Evolutionary conservation across 352 stramenopile genomes (phyloP).

Genomic region (Globisporangium ultimum): DNA sequence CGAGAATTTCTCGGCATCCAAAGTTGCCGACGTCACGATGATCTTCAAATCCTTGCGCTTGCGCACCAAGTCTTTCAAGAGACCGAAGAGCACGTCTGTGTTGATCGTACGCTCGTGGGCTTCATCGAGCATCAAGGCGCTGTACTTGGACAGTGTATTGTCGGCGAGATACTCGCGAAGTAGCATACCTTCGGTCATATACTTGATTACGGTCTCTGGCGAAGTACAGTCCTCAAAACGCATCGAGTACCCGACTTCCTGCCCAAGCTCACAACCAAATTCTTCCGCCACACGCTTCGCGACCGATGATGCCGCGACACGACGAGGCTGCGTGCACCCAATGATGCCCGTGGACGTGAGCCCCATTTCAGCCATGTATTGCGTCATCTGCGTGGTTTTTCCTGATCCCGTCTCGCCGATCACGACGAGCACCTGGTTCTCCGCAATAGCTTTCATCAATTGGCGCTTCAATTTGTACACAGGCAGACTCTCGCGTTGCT

Average conservation of each 20-base stretch:
- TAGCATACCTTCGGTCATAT: conserved; percentile 99
- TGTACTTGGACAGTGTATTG: conserved; percentile 93
- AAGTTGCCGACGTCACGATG: conserved; percentile 92
- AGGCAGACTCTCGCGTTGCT: conserved; percentile 96
- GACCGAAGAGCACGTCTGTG: conserved; percentile 98
- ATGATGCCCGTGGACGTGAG: conserved; percentile 96
- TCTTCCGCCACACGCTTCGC: conserved; percentile 97
- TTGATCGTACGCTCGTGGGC: conserved; percentile 98
- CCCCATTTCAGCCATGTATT: conserved; percentile 99
- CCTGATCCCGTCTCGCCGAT: conserved; percentile 98
- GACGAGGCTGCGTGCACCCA: conserved; percentile 97
- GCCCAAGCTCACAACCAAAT: conserved; percentile 91
- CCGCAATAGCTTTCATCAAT: conserved; percentile 92
- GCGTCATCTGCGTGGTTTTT: conserved; percentile 99
- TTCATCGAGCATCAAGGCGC: conserved; percentile 97
- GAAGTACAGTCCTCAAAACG: conserved; percentile 85
- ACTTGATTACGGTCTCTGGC: conserved; percentile 98
- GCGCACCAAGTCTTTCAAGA: conserved; percentile 87
- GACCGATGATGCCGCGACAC: conserved; percentile 97
- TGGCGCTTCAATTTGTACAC: conserved; percentile 97
- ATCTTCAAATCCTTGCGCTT: conserved; percentile 88
- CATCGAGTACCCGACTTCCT: conserved; percentile 94
- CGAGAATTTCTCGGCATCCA: conserved; percentile 98
- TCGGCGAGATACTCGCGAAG: conserved; percentile 99
- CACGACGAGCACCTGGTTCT: conserved; percentile 97